Evolutionary conservation across 257 asterid species (phyloP), one percentile per base, ranked within the genome.

Genomic region (Solanum tarapatanum): DNA sequence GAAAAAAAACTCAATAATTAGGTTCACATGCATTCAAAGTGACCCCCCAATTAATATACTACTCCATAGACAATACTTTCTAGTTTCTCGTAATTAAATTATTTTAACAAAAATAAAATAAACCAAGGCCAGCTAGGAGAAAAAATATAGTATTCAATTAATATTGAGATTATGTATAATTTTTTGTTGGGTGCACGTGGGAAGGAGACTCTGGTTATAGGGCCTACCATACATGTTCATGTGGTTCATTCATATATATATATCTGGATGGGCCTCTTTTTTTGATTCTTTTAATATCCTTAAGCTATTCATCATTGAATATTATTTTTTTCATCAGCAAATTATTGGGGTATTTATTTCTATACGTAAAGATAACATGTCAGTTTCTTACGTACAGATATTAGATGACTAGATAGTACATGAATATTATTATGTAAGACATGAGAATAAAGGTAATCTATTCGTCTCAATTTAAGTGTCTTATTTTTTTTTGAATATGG

Each of bases 21-120:
- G 92, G 80, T 88, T 90, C 96, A 92, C 94, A 91, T 91, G 95
- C 91, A 89, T 84, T 86, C 91, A 85, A 89, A 87, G 82, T 86
- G 84, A 87, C 92, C 87, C 86, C 82, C 11, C 24, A 60, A 35
- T 74, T 36, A 87, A 79, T 80, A 85, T 66, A 79, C 82, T 76
- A 87, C 30, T 55, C 19, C 68, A 37, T 85, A 80, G 66, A 64
- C 84, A 85, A 48, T 83, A 79, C 33, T 70, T 86, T 82, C 43
- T 82, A 30, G 30, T 70, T 86, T 48, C 43, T 82, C 43, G 41
- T 82, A 7, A 82, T 82, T 30, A 82, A 48, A 6, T 48, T 28
- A 7, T 84, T 66, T 17, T 73, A 21, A 32, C 21, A 26, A 68
- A 23, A 55, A 76, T 11, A 41, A 70, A 83, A 19, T 73, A 17